Evolutionary conservation across 257 asterid species (phyloP), one percentile per base, ranked within the genome.

Genomic region (Lavandula angustifolia): DNA sequence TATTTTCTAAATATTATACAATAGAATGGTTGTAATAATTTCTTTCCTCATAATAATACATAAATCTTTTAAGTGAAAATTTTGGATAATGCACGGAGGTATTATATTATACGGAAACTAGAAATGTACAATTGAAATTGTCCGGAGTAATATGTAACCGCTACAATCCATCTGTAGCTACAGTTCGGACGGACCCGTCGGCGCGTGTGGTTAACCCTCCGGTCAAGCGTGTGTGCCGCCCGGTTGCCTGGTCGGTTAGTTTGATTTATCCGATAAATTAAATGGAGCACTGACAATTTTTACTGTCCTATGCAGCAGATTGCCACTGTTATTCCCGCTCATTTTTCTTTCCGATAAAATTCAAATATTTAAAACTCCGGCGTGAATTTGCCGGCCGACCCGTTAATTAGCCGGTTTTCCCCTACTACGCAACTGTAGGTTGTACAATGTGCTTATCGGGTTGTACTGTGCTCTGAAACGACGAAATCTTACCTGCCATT

Each of bases 301-400:
- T 51, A 38, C 53, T 64, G 69, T 37, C 62, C 57, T 35, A 76
- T n/a, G 64, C 71, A 11, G 10, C 60, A 37, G 7, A 41, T 47
- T 7, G 68, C 57, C 81, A 64, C 81, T 51, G 84, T 83, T 64
- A 78, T 76, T 80, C 95, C 88, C 88, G 88, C 91, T 78, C 80
- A 33, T 40, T 79, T 61, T 58, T 72, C 41, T 18, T 16, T n/a
- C 65, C 38, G 55, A 48, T 56, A 9, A 13, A 60, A 70, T 86
- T 76, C 63, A 76, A 80, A 81, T 64, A 55, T 40, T 37, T 37
- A 64, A 68, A 53, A 29, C 9, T 66, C 54, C 67, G 4, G 16
- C n/a, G 27, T 27, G 49, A 29, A 46, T 62, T 22, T 72, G 78
- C 73, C 76, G 77, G 56, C 46, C 0, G 29, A n/a, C 47, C 41